Conservation (phyloP, 345 rosid species). For the Carallia pectinifolia region DNA sequence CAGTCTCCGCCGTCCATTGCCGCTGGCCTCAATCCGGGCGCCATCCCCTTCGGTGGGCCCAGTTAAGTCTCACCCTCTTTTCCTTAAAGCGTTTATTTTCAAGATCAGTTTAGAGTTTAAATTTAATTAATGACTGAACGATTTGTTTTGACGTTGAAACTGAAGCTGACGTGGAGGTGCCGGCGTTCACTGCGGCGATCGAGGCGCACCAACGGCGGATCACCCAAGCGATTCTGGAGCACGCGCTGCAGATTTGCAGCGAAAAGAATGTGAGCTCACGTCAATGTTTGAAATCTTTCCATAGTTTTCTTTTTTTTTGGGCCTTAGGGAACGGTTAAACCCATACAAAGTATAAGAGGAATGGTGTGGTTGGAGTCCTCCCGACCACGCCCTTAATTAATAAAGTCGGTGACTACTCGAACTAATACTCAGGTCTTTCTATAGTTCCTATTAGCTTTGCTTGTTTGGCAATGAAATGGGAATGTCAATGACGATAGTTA, state of each 20-base stretch:
- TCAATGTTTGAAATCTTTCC: not conserved
- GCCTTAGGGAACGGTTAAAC: too few relatives aligned
- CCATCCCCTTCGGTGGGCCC: conserved; percentile 93
- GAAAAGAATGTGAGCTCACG: conserved; percentile 41
- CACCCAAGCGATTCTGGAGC: conserved; percentile 54
- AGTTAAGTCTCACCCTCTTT: conserved; percentile 38
- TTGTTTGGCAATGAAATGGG: not conserved
- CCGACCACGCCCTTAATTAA: too few relatives aligned
- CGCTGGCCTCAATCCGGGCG: conserved; percentile 70
- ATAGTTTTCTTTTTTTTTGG: not conserved
- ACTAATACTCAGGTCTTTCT: not conserved
- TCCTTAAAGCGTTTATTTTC: not conserved
- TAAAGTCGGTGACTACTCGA: too few relatives aligned
- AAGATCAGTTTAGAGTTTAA: not conserved
- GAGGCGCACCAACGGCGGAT: conserved; percentile 84
- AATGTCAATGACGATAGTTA: too few relatives aligned
- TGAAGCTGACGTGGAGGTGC: conserved; percentile 73
- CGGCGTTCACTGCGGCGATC: conserved; percentile 80
- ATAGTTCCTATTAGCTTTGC: not conserved
- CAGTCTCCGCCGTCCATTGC: conserved; percentile 82
- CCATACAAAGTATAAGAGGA: too few relatives aligned
- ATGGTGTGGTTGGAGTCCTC: too few relatives aligned
- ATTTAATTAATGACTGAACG: conserved; percentile 7
- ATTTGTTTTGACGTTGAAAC: not conserved
- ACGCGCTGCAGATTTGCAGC: conserved; percentile 60